phyloP scores from a whole-genome alignment of 495 filamentous ascomycete genomes.

The Pyrenula massariospora region DNA sequence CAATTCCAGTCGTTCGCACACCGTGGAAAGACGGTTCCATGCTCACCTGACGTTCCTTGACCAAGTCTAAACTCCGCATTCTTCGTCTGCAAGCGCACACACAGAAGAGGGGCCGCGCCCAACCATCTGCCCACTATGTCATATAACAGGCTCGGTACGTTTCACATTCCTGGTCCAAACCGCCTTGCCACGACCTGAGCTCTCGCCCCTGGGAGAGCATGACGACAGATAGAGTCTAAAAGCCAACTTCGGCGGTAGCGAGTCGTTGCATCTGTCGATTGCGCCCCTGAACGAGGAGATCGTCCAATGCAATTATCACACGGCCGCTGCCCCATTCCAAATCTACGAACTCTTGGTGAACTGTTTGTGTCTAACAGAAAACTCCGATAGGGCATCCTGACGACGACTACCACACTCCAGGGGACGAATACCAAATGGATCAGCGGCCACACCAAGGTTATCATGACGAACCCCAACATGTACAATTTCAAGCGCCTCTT shows the following conservation, averaged over 20 bases:
- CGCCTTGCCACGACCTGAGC: neutral
- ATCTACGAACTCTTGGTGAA: conserved; percentile 3
- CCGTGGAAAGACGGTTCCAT: neutral
- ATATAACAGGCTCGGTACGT: conserved; percentile 15
- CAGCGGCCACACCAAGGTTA: conserved; percentile 48
- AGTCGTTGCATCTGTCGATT: neutral
- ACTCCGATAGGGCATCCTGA: conserved; percentile 24
- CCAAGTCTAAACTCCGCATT: neutral
- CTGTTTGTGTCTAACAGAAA: conserved; percentile 12
- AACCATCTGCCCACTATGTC: conserved; percentile 7
- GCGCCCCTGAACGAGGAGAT: neutral
- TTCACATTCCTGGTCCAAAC: neutral
- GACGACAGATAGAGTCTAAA: neutral
- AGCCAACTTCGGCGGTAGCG: conserved; percentile 1
- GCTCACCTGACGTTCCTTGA: neutral
- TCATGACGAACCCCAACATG: conserved; percentile 54
- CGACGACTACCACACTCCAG: conserved; percentile 45
- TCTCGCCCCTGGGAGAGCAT: neutral
- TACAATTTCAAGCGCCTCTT: conserved; percentile 34
- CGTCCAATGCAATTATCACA: neutral
- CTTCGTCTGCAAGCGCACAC: neutral
- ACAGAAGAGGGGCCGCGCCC: neutral
- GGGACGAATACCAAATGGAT: conserved; percentile 43
- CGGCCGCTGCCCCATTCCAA: neutral
- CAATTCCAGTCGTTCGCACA: neutral